phyloP scores from a whole-genome alignment of 2,329 filamentous ascomycete genomes.

The Hansfordia pulvinata region DNA sequence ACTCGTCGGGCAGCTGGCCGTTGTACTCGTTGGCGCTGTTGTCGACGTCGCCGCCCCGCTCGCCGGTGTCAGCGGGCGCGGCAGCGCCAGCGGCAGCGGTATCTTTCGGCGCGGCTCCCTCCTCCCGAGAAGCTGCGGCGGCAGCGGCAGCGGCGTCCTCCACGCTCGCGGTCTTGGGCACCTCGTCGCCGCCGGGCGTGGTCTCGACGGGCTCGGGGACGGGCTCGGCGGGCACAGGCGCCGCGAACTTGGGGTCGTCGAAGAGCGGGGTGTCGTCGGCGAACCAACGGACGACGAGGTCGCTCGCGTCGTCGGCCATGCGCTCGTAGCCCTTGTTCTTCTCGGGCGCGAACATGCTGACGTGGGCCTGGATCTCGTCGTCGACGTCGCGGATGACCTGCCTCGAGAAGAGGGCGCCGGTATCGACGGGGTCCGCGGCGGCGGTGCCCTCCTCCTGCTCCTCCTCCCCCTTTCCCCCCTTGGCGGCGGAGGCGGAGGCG shows the following conservation, averaged over 20 bases:
- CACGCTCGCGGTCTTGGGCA: constrained; percentile 14
- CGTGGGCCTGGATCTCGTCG: constrained; percentile 64
- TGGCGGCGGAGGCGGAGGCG: constrained; percentile 31
- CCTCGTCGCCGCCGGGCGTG: constrained; percentile 15
- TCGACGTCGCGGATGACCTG: constrained; percentile 48
- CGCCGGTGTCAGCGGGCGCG: no score
- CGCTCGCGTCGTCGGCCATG: constrained; percentile 45
- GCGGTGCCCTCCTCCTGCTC: no score
- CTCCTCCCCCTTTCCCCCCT: no score
- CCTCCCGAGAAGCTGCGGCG: no score
- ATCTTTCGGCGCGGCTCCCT: no score
- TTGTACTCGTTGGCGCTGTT: constrained; percentile 9
- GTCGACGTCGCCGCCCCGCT: no score
- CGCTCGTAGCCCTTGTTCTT: constrained; percentile 50
- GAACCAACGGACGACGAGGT: constrained; percentile 44
- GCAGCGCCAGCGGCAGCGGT: no score
- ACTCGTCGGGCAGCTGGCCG: constrained; percentile 20
- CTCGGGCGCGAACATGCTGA: constrained; percentile 48
- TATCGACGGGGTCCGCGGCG: constrained; percentile 34
- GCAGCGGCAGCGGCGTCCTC: no score
- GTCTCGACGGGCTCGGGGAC: constrained; percentile 19
- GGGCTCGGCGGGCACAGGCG: constrained; percentile 22
- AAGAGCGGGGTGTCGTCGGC: constrained; percentile 26
- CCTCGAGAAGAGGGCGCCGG: constrained; percentile 30
- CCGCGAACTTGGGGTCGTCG: constrained; percentile 32